Base-by-base conservation (phyloP, 192 early-diverging fungal species). In the Glomus cerebriforme region DNA sequence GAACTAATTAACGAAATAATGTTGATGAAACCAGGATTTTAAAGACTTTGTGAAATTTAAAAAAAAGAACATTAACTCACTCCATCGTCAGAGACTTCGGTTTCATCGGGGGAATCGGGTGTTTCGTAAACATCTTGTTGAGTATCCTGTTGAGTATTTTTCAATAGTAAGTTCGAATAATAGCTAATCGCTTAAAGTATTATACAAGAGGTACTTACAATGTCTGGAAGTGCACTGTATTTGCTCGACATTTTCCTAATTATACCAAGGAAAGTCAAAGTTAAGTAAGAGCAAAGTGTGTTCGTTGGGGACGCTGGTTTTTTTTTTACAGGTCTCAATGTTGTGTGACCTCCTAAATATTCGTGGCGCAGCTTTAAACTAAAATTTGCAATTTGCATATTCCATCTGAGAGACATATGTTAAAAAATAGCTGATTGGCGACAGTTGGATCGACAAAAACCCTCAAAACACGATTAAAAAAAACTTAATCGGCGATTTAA, bases 121-220 rank as follows among this genome's bases (percentile, higher is more conserved):
- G 96, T 96, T 76, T 97, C 95, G 81, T 92, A 95, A 68, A 97
- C 92, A 88, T 96, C 96, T 63, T 92, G 93, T 81, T 91, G 90
- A 68, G 88, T 88, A 77, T 91, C 90, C 90, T 91, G 39, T 43
- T 43, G 80, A 27, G 59, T 54, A 43, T 22, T 54, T 10, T 19
- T 34, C 6, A 4, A 15, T 12, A 24, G 34, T 27, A 8, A 39
- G 29, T 65, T 39, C 45, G 43, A 8, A 37, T 4, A 54, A 32
- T 32, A 73, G n/a, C 37, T 26, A 45, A 64, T 3, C 32, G 12
- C 6, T n/a, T 15, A 8, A 31, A 13, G 5, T 65, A 65, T 13
- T 8, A 15, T 27, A 12, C 2, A 27, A 45, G 35, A 9, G 59
- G 13, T 66, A 79, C 85, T 81, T 86, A 90, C 95, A 84, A 96